Base-by-base conservation (phyloP, 352 stramenopile species). In the Hyaloperonospora arabidopsidis region DNA sequence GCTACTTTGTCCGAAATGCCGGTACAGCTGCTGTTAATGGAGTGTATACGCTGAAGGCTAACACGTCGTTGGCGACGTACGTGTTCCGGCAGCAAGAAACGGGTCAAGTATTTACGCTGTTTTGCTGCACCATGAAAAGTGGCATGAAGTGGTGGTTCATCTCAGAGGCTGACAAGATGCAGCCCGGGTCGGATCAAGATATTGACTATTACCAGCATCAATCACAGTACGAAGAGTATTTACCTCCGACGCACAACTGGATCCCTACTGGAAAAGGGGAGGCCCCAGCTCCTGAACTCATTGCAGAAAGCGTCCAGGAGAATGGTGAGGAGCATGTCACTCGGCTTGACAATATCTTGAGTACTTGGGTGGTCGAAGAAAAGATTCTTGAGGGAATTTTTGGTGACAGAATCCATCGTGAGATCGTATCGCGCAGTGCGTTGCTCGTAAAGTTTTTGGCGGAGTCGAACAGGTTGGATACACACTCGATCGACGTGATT, bases 121-220 rank as follows among this genome's bases (percentile, higher is more conserved):
- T 98, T 72, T 95, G 93, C 45, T 98, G 96, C 67, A 97, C 89
- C 14, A 98, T 98, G 95, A 95, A 97, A 58, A 98, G 89, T 50
- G 93, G 97, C 5, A 85, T 97, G 35, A 98, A 98, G 73, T 98
- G 95, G 95, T 99, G 96, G 96, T 99, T 98, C 65, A 95, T 99
- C 41, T 98, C 91, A 21, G 94, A 98, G 61, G 95, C 96, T 1
- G 96, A 99, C 64, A 87, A 95, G 57, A 89, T 97, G 64, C 89
- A 98, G 56, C 95, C 96, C 29, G 96, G 96, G 22, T 98, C 96
- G 6, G 95, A 98, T 64, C 95, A 98, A 61, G 96, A 98, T 70
- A 95, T 98, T 59, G 95, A 98, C 67, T 99, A 99, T 68, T 99
- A 99, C 67, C 95, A 98, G 65, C 93, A 98, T 59, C 96, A 97